A percentile compares a stretch with the other conserved stretches of the same genome.
Conservation (phyloP, 2,329 filamentous ascomycete species). For the Aspergillus proliferans region DNA sequence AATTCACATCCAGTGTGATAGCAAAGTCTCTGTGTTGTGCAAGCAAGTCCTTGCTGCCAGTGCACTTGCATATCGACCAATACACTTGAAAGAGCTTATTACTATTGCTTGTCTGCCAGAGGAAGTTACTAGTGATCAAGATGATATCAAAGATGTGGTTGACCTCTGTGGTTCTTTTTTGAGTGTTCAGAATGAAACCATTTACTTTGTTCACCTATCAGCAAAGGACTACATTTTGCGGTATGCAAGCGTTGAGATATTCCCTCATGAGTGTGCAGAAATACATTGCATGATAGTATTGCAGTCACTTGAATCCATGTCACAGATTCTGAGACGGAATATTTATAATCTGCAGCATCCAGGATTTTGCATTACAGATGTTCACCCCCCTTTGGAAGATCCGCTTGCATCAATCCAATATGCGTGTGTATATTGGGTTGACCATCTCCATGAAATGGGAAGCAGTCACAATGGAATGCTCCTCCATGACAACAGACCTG, state of each 20-base stretch:
- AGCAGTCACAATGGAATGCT: neutral
- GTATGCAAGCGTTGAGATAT: no score
- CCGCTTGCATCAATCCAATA: neutral
- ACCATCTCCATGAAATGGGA: neutral
- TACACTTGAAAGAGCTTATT: neutral
- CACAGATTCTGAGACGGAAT: neutral
- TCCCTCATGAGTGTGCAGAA: neutral
- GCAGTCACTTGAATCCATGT: neutral
- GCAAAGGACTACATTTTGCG: slow-evolving; percentile 10
- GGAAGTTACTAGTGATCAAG: neutral
- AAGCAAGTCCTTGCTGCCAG: neutral
- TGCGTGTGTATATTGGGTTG: neutral
- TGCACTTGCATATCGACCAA: neutral
- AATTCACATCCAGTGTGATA: neutral
- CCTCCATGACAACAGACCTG: neutral
- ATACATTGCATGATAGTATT: neutral
- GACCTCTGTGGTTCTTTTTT: slow-evolving; percentile 10
- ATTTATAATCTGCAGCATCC: neutral
- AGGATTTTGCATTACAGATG: neutral
- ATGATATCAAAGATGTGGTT: neutral
- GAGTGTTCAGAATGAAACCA: slow-evolving; percentile 1
- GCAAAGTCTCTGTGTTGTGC: neutral
- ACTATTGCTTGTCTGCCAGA: neutral
- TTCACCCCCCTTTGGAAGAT: neutral
- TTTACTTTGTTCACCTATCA: slow-evolving; percentile 13